Evolutionary conservation across 2,329 filamentous ascomycete genomes (phyloP).

Genomic region (Aspergillus brunneoviolaceus): DNA sequence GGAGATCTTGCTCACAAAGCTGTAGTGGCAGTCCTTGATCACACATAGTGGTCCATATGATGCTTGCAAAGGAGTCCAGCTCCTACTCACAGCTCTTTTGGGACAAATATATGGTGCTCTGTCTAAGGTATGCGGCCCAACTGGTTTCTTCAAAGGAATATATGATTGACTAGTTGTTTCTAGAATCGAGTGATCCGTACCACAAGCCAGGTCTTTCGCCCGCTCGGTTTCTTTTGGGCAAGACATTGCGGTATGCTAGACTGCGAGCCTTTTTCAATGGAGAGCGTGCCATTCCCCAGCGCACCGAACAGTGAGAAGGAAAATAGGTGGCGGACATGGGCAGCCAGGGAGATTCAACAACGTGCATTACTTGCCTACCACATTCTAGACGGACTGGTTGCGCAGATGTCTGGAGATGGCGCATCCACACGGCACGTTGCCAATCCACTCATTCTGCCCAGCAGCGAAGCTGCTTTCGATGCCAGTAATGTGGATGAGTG

Average conservation of each 20-base stretch:
- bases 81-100: slow-evolving; percentile 45
- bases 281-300: slow-evolving; percentile 35
- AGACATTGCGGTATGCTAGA: slow-evolving; percentile 48
- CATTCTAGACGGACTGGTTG: slow-evolving; percentile 47
- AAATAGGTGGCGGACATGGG: slow-evolving; percentile 44
- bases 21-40: slow-evolving; percentile 46
- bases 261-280: slow-evolving; percentile 32
- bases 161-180: background rate
- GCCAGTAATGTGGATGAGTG: slow-evolving; percentile 44
- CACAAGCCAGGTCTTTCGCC: slow-evolving; percentile 47
- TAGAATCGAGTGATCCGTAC: slow-evolving; percentile 44
- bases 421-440: slow-evolving; percentile 45
- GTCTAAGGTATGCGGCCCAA: slow-evolving; percentile 33
- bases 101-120: slow-evolving; percentile 47
- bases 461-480: slow-evolving; percentile 43
- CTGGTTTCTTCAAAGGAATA: background rate
- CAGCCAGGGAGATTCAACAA: slow-evolving; percentile 46
- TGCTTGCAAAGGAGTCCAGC: slow-evolving; percentile 45
- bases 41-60: slow-evolving; percentile 46
- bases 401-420: slow-evolving; percentile 45
- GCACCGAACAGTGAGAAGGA: slow-evolving; percentile 39
- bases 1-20: slow-evolving; percentile 8
- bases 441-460: slow-evolving; percentile 43
- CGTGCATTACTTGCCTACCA: slow-evolving; percentile 47
- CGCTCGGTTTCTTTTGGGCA: slow-evolving; percentile 48